Base-by-base conservation (phyloP, 2,329 filamentous ascomycete genomes). In the Cadophora malorum region DNA sequence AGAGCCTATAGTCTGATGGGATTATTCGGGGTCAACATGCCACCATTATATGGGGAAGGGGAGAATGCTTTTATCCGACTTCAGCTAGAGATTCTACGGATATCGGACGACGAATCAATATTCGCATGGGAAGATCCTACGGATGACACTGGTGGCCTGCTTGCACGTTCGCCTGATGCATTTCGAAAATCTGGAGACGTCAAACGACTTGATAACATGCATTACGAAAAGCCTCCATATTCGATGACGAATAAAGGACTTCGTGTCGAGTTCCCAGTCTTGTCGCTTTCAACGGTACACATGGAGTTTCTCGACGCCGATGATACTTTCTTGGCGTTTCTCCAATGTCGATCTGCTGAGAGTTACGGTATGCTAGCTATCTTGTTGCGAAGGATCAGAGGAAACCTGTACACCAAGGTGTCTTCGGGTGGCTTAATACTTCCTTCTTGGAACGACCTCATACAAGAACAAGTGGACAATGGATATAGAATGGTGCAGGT, bases 101-200 rank as follows among this genome's bases (percentile, higher is more conserved):
- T 49, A 35, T 58, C 52, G 7, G 63, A 65, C 23, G 63, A 65
- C 25, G 50, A 58, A 9, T 58, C 63, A 7, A 65, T 59, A 10
- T 65, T 65, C 19, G 53, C 63, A 1, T 65, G 63, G 63, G 19
- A 28, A 23, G 33, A 45, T 45, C 41, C 16, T 45, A 12, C 12
- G 2, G 14, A 45, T 19, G 16, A 49, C 45, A 49, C 19, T 21
- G 45, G 45, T 21, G 19, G 45, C 45, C n/a, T 49, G 6, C 45
- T 49, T n/a, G 45, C 45, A n/a, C 45, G 19, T 10, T 49, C 45
- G 19, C 45, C 45, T 49, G 45, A 9, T 8, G 45, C n/a, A 49
- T 49, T 49, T 21, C 41, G 41, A 16, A 45, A 45, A 16, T 14
- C 41, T 45, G 41, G 41, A 45, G 41, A 45, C 14, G 16, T 45